These are phyloP conservation scores for Erysimum cheiranthoides DNA, from an alignment of 345 rosid species.

Conservation along the genomic window DNA sequence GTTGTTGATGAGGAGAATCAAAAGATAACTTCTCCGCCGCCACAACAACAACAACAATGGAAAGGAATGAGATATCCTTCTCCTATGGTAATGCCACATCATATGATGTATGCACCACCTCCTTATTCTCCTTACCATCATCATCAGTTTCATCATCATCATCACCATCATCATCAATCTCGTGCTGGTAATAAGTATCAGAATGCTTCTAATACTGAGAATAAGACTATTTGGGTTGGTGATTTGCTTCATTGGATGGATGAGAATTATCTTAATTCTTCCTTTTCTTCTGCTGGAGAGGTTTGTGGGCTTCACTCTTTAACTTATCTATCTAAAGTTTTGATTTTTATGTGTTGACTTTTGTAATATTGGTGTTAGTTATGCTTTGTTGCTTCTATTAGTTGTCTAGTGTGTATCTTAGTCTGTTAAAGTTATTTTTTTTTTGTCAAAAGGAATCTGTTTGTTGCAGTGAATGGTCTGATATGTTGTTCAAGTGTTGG, in stretches of 20 bases:
- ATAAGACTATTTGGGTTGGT: slow-evolving; percentile 91
- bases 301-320: slow-evolving; percentile 43
- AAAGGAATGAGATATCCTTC: slow-evolving; percentile 79
- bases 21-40: slow-evolving; percentile 40
- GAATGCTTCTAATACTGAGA: slow-evolving; percentile 65
- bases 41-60: slow-evolving; percentile 68
- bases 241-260: slow-evolving; percentile 99
- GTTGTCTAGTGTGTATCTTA: slow-evolving; percentile 5
- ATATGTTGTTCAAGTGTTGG: background rate
- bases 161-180: slow-evolving; percentile 42
- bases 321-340: background rate
- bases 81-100: slow-evolving; percentile 89
- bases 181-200: slow-evolving; percentile 48
- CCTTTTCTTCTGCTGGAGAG: slow-evolving; percentile 85
- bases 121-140: slow-evolving; percentile 61
- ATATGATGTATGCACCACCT: slow-evolving; percentile 68
- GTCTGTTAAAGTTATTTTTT: background rate
- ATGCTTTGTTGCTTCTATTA: background rate
- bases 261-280: slow-evolving; percentile 72
- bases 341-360: slow-evolving; percentile 17
- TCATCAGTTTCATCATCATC: slow-evolving; percentile 44
- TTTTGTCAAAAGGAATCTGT: background rate
- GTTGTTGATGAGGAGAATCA: slow-evolving; percentile 39
- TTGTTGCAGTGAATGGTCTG: background rate
- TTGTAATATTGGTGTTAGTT: background rate